Evolutionary conservation across 139 green algal genomes (phyloP), one percentile per base, ranked within the genome.

Genomic region (Pseudopediastrum boryanum): DNA sequence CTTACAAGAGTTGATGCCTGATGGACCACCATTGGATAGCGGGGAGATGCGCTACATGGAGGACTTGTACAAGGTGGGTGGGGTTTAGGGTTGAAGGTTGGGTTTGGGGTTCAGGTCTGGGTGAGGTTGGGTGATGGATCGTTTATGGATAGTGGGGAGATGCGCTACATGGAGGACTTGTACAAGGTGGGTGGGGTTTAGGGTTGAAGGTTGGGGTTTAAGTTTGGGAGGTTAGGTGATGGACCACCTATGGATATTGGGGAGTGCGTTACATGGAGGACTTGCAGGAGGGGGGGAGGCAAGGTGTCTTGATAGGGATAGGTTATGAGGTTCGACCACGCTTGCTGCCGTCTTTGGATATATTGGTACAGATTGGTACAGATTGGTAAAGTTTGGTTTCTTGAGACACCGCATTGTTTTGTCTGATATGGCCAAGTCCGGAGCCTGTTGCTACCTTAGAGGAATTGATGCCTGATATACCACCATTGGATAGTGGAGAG

Each of bases 1-100:
- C n/a, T 70, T 69, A 33, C 36, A 80, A 29, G 68, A 65, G 21
- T 35, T 75, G 31, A 80, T 87, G 27, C 80, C 82, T 38, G 61
- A 84, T 33, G 75, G 58, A 4, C 73, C 85, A 12, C 59, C 70
- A 1, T n/a, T 67, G 13, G 71, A 77, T 13, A 83, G 90, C 44
- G 38, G 12, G 2, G 51, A 82, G n/a, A 84, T 90, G 62, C 33
- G 27, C 51, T 5, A 65, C 4, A 38, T 77, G 51, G 68, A 84
- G 38, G 56, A 46, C 44, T 35, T 77, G 36, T 66, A 83, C 42
- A 77, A 76, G 77, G 66, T 77, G 46, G 33, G 56, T 42, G 25
- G 62, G 48, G 39, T 67, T n/a, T 71, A 5, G 31, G 4, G 42
- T 38, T 9, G 25, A 16, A 39, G 19, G 58, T 23, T n/a, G 16